Evolutionary conservation across 495 filamentous ascomycete species (phyloP).

Genomic region (Penicillium lagena): DNA sequence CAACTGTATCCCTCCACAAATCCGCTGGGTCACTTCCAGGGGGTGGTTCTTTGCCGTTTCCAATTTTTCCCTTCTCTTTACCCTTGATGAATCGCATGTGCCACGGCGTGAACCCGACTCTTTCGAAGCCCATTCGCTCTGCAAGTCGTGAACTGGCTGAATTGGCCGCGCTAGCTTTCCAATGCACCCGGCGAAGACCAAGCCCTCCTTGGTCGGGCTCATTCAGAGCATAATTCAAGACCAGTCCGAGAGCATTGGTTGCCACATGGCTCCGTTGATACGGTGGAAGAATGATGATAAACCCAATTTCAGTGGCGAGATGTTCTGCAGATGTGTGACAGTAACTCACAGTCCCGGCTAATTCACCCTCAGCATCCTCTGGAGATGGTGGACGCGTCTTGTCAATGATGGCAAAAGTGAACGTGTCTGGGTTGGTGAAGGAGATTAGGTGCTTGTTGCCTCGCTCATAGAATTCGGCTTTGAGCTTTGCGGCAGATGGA

Average conservation of each 20-base stretch:
- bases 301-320: slow-evolving; percentile 15
- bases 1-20: slow-evolving; percentile 15
- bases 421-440: slow-evolving; percentile 13
- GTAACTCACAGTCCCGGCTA: slow-evolving; percentile 15
- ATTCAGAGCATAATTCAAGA: slow-evolving; percentile 7
- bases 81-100: slow-evolving; percentile 16
- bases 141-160: slow-evolving; percentile 10
- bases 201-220: slow-evolving; percentile 5
- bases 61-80: slow-evolving; percentile 8
- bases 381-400: slow-evolving; percentile 10
- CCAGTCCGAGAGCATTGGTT: slow-evolving; percentile 12
- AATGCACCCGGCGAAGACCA: slow-evolving; percentile 12
- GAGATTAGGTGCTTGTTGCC: slow-evolving; percentile 6
- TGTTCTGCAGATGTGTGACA: slow-evolving; percentile 7
- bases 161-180: slow-evolving; percentile 11
- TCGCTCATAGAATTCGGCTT: slow-evolving; percentile 5
- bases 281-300: slow-evolving; percentile 16
- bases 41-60: slow-evolving; percentile 10
- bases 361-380: slow-evolving; percentile 16
- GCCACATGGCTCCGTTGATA: slow-evolving; percentile 18
- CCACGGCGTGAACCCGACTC: slow-evolving; percentile 10
- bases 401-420: slow-evolving; percentile 19
- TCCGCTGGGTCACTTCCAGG: slow-evolving; percentile 11
- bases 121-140: slow-evolving; percentile 15
- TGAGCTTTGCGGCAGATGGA: slow-evolving; percentile 1